Evolutionary conservation across 2,329 filamentous ascomycete species (phyloP).

Genomic region (Colletotrichum neosansevieriae): DNA sequence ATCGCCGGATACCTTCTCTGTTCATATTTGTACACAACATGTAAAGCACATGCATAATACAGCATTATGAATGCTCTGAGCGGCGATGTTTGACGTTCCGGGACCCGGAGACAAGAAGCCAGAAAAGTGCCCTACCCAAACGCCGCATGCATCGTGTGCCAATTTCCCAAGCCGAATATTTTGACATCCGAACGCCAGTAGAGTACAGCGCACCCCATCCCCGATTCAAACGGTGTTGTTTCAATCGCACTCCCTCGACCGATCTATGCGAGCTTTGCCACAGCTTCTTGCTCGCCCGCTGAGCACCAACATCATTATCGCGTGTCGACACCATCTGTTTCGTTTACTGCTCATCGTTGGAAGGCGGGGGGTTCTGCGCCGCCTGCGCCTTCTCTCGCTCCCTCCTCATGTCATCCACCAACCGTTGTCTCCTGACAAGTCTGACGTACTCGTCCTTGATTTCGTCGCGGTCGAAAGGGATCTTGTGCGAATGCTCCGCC

Average conservation of each 20-base stretch:
- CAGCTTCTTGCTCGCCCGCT: neutral
- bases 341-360: conserved; percentile 43
- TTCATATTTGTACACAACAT: conserved; percentile 36
- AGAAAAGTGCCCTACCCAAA: conserved; percentile 18
- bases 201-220: conserved; percentile 23
- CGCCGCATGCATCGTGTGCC: conserved; percentile 28
- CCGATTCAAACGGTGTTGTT: neutral
- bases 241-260: no score
- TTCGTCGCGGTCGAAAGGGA: conserved; percentile 83
- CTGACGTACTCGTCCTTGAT: conserved; percentile 85
- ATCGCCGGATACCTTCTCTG: neutral
- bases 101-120: neutral
- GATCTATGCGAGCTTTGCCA: no score
- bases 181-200: conserved; percentile 38
- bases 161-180: conserved; percentile 33
- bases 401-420: conserved; percentile 78
- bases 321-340: no score
- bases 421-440: conserved; percentile 73
- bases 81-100: conserved; percentile 24
- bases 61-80: conserved; percentile 31
- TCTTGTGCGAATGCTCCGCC: conserved; percentile 78
- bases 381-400: conserved; percentile 52
- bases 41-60: conserved; percentile 33
- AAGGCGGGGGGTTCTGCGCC: conserved; percentile 45
- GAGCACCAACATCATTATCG: neutral